Conservation (phyloP, 2,329 filamentous ascomycete genomes). For the Penicillium digitatum region DNA sequence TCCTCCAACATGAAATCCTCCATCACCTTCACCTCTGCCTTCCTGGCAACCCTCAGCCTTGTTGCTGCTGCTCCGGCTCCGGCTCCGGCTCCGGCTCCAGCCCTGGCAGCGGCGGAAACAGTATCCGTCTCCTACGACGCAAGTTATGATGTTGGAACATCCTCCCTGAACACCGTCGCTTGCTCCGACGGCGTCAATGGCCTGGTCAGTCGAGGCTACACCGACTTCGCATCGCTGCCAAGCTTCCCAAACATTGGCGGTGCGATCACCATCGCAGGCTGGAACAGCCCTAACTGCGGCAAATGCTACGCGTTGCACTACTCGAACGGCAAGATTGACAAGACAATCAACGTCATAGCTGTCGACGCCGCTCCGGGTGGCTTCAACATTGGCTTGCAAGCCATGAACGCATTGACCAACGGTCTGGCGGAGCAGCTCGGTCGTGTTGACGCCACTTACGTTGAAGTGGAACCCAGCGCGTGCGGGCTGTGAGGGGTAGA, state of each 20-base stretch:
- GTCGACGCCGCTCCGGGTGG: slow-evolving; percentile 46
- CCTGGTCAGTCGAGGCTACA: slow-evolving; percentile 31
- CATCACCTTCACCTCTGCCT: slow-evolving; percentile 16
- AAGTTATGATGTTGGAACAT: slow-evolving; percentile 61
- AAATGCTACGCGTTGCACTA: slow-evolving; percentile 52
- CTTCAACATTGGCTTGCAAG: slow-evolving; percentile 49
- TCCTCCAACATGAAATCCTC: slow-evolving; percentile 26
- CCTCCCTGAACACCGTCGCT: slow-evolving; percentile 53
- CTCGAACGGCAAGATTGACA: slow-evolving; percentile 36
- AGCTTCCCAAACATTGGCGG: slow-evolving; percentile 50
- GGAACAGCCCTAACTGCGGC: slow-evolving; percentile 49
- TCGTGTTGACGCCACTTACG: slow-evolving; percentile 37
- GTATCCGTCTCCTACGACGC: slow-evolving; percentile 65
- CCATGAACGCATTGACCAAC: slow-evolving; percentile 50
- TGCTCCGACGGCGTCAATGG: slow-evolving; percentile 40
- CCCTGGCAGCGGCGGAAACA: slow-evolving; percentile 15
- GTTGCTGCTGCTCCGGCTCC: slow-evolving; percentile 23
- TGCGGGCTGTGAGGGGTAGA: slow-evolving; percentile 12
- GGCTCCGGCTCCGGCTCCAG: slow-evolving; percentile 22
- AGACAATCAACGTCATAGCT: slow-evolving; percentile 47
- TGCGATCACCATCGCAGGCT: slow-evolving; percentile 46
- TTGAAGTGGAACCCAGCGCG: slow-evolving; percentile 16
- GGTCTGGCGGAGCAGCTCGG: slow-evolving; percentile 44
- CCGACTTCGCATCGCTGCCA: slow-evolving; percentile 45
- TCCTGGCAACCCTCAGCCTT: slow-evolving; percentile 24